Evolutionary conservation across 495 filamentous ascomycete genomes (phyloP), one percentile per base, ranked within the genome.

Genomic region (Aspergillus indologenus): DNA sequence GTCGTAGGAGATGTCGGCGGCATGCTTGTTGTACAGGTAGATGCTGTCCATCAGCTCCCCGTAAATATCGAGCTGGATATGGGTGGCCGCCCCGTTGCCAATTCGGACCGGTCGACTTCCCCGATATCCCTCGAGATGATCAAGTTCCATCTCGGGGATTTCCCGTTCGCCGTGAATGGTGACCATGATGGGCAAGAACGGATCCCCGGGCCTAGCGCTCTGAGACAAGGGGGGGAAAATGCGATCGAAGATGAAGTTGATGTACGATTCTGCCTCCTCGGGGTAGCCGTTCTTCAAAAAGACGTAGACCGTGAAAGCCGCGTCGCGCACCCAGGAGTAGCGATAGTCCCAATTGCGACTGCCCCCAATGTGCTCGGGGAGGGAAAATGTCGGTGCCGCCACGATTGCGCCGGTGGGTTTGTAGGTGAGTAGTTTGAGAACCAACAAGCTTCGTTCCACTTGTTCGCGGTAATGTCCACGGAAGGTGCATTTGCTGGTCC

Each of bases 311-410:
- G 86, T 89, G 70, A 90, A 90, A 47, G 84, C 85, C 0, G 85
- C 84, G 67, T 90, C 87, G 31, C 87, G 79, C 44, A 90, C 85
- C 87, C 87, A 90, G 43, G 81, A 87, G 68, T 81, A 90, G 9
- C 87, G 80, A 65, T 90, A 90, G 64, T 90, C 87, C 87, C 87
- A 90, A 61, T 90, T 90, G n/a, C 86, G 81, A 15, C 76, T 72
- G 29, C 87, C 87, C 5, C 87, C 87, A 24, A 90, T 83, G 52
- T 87, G 84, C 66, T 90, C 87, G 0, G 87, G 87, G 17, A 90
- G 80, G 2, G 87, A 89, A 61, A 90, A 84, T 0, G 81, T 84
- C 5, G 81, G 81, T 11, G 81, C 70, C 1, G 81, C 81, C 54
- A 84, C 68, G 34, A 83, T 83, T 2, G 81, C 81, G 22, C 81